phyloP scores from a whole-genome alignment of 192 early-diverging fungal species.

The Podila epicladia region DNA sequence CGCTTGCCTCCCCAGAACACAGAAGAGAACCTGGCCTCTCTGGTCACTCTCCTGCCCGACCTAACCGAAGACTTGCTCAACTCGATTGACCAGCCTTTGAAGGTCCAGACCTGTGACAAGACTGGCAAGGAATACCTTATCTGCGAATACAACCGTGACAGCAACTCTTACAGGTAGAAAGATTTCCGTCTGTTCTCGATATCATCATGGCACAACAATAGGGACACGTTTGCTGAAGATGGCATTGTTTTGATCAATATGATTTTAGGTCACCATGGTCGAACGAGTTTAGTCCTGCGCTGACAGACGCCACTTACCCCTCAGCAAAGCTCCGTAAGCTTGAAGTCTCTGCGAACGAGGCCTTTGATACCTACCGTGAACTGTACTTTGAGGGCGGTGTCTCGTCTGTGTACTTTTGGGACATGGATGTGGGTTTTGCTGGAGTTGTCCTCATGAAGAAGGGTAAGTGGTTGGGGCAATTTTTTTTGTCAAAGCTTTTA shows the following conservation, averaged over 20 bases:
- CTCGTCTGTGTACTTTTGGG: conserved; percentile 98
- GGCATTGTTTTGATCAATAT: not conserved
- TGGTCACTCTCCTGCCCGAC: conserved; percentile 86
- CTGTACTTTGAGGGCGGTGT: conserved; percentile 96
- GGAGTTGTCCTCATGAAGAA: conserved; percentile 97
- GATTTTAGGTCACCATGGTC: conserved; percentile 92
- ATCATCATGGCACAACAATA: too few species aligned
- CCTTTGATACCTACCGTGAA: conserved; percentile 96
- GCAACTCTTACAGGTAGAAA: conserved; percentile 85
- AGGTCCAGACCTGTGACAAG: conserved; percentile 71
- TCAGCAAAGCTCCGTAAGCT: conserved; percentile 86
- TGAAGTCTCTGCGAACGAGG: conserved; percentile 92
- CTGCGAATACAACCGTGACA: conserved; percentile 98
- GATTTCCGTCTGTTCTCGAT: too few species aligned
- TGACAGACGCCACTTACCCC: conserved; percentile 82
- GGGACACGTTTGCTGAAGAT: not conserved
- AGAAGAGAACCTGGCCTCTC: conserved; percentile 85
- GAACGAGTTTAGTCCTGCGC: conserved; percentile 91
- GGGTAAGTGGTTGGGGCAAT: conserved; percentile 60
- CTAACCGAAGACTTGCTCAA: conserved; percentile 92
- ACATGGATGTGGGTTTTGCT: conserved; percentile 85
- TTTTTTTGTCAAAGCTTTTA: conserved; percentile 3
- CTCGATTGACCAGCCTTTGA: conserved; percentile 93
- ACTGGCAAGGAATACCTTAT: conserved; percentile 86
- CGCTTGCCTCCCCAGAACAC: conserved; percentile 93